Conservation (phyloP, 208 protist species). For the Leishmania tarentolae region DNA sequence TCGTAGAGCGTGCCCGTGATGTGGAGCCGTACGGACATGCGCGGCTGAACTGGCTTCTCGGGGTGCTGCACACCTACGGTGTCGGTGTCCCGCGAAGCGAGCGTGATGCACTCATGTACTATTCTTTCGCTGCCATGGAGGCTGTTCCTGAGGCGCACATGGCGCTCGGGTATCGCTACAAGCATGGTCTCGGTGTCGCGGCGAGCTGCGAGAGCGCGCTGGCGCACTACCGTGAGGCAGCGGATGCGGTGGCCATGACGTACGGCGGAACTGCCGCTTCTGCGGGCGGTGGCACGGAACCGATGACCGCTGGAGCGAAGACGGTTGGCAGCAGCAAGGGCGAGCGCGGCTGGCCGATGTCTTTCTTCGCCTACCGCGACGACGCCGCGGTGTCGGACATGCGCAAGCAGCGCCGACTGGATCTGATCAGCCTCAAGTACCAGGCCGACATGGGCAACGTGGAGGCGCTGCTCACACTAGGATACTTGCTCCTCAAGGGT, state of each 20-base stretch:
- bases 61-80: constrained; percentile 76
- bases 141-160: constrained; percentile 73
- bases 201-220: constrained; percentile 60
- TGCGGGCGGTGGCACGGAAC: constrained; percentile 1
- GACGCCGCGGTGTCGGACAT: constrained; percentile 18
- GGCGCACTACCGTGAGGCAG: constrained; percentile 66
- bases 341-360: constrained; percentile 4
- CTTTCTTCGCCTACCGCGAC: constrained; percentile 35
- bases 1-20: constrained; percentile 47
- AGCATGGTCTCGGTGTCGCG: constrained; percentile 53
- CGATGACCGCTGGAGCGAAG: constrained; percentile 6
- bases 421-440: constrained; percentile 53
- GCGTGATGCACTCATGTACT: constrained; percentile 69
- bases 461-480: constrained; percentile 56
- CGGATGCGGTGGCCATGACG: constrained; percentile 75
- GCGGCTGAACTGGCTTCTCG: constrained; percentile 79
- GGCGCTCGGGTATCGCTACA: constrained; percentile 81
- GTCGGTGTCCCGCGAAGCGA: constrained; percentile 71
- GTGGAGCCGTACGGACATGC: constrained; percentile 65
- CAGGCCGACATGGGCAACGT: constrained; percentile 50
- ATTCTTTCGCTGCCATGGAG: constrained; percentile 78
- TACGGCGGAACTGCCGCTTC: constrained; percentile 44
- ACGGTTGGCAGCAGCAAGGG: constrained; percentile 23
- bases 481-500: constrained; percentile 64
- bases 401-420: constrained; percentile 24